These are phyloP conservation scores for Volvox reticuliferus DNA, from an alignment of 139 green algal genomes.

Conservation along the genomic window DNA sequence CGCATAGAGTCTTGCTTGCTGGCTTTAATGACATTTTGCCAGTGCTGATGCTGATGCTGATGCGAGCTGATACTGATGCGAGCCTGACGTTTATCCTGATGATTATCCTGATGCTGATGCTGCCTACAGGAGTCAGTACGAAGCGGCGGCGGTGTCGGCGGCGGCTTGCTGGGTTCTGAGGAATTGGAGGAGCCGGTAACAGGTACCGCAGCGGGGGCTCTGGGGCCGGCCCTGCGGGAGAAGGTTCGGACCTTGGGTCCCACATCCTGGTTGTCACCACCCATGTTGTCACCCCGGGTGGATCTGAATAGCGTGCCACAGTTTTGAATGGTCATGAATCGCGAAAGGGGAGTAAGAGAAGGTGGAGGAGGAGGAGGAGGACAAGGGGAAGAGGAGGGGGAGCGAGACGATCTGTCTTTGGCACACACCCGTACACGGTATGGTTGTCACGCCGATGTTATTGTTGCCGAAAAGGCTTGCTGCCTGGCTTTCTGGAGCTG, in stretches of 20 bases:
- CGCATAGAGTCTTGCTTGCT: not conserved
- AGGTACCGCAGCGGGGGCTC: not conserved
- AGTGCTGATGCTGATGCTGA: not conserved
- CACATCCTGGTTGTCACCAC: conserved; percentile 19
- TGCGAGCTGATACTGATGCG: not conserved
- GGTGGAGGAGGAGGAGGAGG: no score
- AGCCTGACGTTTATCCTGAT: not conserved
- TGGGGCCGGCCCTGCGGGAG: not conserved
- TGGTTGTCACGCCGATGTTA: no score
- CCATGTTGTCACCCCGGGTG: conserved; percentile 27
- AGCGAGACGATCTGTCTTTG: no score
- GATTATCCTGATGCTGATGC: not conserved
- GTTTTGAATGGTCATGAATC: not conserved
- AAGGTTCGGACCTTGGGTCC: not conserved
- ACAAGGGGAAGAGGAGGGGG: no score
- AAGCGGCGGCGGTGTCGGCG: not conserved
- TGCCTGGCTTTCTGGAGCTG: no score
- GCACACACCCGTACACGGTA: no score
- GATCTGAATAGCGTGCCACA: not conserved
- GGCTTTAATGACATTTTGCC: not conserved
- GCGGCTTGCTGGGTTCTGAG: not conserved
- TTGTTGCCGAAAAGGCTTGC: no score
- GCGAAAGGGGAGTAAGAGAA: no score
- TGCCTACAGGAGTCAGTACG: not conserved
- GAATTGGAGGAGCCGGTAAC: not conserved